Evolutionary conservation across 2,329 filamentous ascomycete species (phyloP).

Genomic region (Fusarium xylarioides): DNA sequence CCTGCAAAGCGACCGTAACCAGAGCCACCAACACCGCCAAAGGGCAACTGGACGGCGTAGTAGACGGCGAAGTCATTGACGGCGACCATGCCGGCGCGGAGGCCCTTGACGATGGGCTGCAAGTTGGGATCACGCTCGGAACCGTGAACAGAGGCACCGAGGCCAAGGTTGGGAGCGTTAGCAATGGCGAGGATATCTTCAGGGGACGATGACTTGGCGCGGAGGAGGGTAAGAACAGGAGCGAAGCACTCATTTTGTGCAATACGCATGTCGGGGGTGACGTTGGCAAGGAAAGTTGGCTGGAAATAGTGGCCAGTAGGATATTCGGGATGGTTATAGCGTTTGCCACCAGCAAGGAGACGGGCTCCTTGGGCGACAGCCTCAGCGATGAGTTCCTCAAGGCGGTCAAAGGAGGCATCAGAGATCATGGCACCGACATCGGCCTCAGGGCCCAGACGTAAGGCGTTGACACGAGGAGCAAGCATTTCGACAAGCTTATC

Average conservation of each 20-base stretch:
- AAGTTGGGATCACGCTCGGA: slow-evolving; percentile 68
- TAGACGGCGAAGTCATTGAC: slow-evolving; percentile 95
- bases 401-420: slow-evolving; percentile 73
- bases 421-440: slow-evolving; percentile 95
- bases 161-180: slow-evolving; percentile 85
- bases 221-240: slow-evolving; percentile 88
- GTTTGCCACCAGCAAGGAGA: slow-evolving; percentile 81
- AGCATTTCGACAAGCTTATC: slow-evolving; percentile 75
- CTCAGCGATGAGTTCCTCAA: slow-evolving; percentile 80
- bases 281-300: slow-evolving; percentile 90
- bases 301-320: slow-evolving; percentile 89
- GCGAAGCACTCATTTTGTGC: slow-evolving; percentile 93
- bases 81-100: slow-evolving; percentile 89
- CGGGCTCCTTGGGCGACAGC: slow-evolving; percentile 82
- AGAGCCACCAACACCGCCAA: slow-evolving; percentile 88
- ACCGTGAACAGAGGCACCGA: slow-evolving; percentile 91
- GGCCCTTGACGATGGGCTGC: slow-evolving; percentile 68
- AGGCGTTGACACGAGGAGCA: slow-evolving; percentile 74
- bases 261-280: slow-evolving; percentile 85
- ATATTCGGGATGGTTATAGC: slow-evolving; percentile 75
- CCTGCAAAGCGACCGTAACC: slow-evolving; percentile 95
- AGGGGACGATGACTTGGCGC: slow-evolving; percentile 67
- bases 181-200: slow-evolving; percentile 77
- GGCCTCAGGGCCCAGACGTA: slow-evolving; percentile 79
- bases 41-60: slow-evolving; percentile 94